Evolutionary conservation across 1,284 basidiomycete genomes (phyloP).

Genomic region (Puccinia hordei): DNA sequence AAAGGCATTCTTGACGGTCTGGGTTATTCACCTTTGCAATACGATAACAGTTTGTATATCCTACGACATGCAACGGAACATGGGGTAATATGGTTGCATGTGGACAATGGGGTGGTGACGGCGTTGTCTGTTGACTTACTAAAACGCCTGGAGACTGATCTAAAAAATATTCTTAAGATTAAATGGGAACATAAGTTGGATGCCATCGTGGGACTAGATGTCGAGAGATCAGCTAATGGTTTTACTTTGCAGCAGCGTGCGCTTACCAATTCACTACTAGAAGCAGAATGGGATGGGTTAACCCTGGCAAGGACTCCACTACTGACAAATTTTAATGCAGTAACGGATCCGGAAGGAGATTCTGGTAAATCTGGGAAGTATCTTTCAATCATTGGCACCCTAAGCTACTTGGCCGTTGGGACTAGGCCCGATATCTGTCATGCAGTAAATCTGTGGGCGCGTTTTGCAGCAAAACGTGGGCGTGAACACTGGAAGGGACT

Average conservation of each 20-base stretch:
- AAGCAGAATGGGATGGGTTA: not conserved
- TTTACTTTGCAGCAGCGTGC: not conserved
- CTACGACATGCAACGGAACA: not conserved
- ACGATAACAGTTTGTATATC: not conserved
- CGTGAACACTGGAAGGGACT: not conserved
- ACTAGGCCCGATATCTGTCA: too few species aligned
- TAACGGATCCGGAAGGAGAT: not conserved
- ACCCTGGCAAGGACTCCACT: not conserved
- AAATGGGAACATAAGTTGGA: not conserved
- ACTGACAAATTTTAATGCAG: not conserved
- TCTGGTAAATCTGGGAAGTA: too few species aligned
- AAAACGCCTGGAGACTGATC: not conserved
- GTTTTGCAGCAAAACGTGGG: not conserved
- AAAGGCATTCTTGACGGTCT: not conserved
- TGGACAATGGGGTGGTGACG: conserved; percentile 7
- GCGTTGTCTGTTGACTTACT: not conserved
- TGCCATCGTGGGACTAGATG: not conserved
- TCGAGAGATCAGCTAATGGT: not conserved
- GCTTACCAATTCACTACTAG: not conserved
- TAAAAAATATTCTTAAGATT: not conserved
- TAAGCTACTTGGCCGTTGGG: too few species aligned
- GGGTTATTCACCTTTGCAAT: not conserved
- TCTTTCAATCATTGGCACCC: too few species aligned
- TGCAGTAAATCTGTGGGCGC: not conserved
- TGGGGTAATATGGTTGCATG: conserved; percentile 33